Evolutionary conservation across 2,329 filamentous ascomycete genomes (phyloP).

Genomic region (Zymoseptoria crescenta): DNA sequence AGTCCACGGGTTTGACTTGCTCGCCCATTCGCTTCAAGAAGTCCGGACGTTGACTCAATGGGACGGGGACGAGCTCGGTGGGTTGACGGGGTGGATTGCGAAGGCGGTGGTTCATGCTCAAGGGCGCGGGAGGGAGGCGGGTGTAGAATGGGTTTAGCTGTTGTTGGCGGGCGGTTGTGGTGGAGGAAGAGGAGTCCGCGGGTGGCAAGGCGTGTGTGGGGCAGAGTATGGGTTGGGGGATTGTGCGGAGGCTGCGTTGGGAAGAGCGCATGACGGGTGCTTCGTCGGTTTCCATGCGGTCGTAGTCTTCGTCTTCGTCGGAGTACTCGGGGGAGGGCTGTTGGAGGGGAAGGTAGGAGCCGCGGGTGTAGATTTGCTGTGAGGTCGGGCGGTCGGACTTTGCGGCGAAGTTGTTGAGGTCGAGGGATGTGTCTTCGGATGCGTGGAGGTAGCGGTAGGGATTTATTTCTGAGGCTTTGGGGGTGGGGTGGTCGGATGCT

Average conservation of each 20-base stretch:
- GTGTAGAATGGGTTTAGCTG: constrained; percentile 53
- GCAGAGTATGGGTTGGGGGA: constrained; percentile 13
- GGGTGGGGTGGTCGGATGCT: constrained; percentile 15
- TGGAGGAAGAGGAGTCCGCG: constrained; percentile 1
- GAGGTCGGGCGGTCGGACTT: constrained; percentile 7
- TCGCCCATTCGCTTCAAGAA: constrained; percentile 42
- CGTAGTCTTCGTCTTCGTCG: constrained; percentile 30
- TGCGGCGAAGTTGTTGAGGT: constrained; percentile 27
- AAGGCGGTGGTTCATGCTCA: constrained; percentile 54
- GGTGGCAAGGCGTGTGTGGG: constrained; percentile 12
- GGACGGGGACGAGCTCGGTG: constrained; percentile 28
- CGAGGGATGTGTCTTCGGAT: constrained; percentile 27
- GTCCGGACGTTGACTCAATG: constrained; percentile 40
- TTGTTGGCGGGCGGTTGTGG: neutral
- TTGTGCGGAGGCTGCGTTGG: constrained; percentile 4
- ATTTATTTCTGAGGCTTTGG: constrained; percentile 21
- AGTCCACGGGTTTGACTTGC: constrained; percentile 18
- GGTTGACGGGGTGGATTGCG: constrained; percentile 45
- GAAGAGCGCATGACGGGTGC: constrained; percentile 14
- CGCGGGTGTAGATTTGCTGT: constrained; percentile 5
- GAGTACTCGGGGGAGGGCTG: constrained; percentile 21
- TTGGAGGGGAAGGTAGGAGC: constrained; percentile 15
- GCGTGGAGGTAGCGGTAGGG: constrained; percentile 22
- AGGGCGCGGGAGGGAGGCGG: constrained; percentile 61
- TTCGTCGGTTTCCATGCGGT: constrained; percentile 70